Percentiles rank a stretch among this genome's conserved stretches.
These are phyloP conservation scores for Graphiopsis chlorocephala DNA, from an alignment of 2,329 filamentous ascomycete genomes.

Conservation along the genomic window DNA sequence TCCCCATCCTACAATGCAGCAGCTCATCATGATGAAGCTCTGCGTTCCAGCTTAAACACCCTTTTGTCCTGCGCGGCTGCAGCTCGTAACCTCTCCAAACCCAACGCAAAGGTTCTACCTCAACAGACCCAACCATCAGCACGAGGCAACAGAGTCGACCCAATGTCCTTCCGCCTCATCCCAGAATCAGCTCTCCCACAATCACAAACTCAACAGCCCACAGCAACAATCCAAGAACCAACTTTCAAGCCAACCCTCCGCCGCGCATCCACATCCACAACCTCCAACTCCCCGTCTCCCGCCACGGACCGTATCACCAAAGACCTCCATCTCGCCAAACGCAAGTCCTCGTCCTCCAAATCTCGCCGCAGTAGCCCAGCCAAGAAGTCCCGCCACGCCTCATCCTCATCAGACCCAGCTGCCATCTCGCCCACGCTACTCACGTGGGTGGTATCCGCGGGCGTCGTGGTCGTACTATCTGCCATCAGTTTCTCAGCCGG, in stretches of 20 bases:
- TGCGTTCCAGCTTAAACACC: constrained; percentile 90
- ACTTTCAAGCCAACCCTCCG: constrained; percentile 37
- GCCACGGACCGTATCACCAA: constrained; percentile 8
- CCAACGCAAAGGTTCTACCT: constrained; percentile 38
- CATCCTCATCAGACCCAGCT: constrained; percentile 25
- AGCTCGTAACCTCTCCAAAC: constrained; percentile 70
- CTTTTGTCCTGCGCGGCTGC: constrained; percentile 92
- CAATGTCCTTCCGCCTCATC: constrained; percentile 56
- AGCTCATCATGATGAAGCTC: constrained; percentile 80
- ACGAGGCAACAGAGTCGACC: constrained; percentile 42
- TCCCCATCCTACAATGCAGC: constrained; percentile 69
- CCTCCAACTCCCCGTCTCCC: constrained; percentile 27
- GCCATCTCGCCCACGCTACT: constrained; percentile 58
- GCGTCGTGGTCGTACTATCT: constrained; percentile 62
- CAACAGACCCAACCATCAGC: constrained; percentile 32
- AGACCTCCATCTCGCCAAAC: constrained; percentile 34
- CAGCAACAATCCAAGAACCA: constrained; percentile 26
- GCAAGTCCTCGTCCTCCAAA: constrained; percentile 39
- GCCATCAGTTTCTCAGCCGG: constrained; percentile 65
- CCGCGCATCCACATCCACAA: constrained; percentile 30
- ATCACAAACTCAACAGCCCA: constrained; percentile 24
- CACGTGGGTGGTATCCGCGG: constrained; percentile 64
- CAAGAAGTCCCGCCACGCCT: constrained; percentile 43
- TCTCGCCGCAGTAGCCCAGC: constrained; percentile 33
- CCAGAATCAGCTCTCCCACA: constrained; percentile 54